Evolutionary conservation across 768 basidiomycete species (phyloP).

Genomic region (Russula sp.): DNA sequence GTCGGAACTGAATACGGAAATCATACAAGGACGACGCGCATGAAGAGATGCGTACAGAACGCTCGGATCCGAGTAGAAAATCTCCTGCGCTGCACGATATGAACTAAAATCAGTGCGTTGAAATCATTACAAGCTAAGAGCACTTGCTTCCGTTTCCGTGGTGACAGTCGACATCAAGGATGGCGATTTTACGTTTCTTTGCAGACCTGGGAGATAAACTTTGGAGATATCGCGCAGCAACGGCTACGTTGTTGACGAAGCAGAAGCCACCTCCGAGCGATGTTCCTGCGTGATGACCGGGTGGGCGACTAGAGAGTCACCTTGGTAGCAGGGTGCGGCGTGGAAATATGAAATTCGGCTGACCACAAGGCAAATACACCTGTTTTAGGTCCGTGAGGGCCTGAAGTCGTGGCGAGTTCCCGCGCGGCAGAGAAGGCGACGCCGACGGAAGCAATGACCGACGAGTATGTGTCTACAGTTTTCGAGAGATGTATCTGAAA

Average conservation of each 20-base stretch:
- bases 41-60: slow-evolving; percentile 39
- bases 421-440: slow-evolving; percentile 35
- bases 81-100: slow-evolving; percentile 33
- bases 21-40: slow-evolving; percentile 37
- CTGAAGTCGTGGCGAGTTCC: slow-evolving; percentile 18
- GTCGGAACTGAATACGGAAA: neutral
- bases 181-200: slow-evolving; percentile 28
- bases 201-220: neutral
- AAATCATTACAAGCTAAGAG: neutral
- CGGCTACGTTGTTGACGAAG: slow-evolving; percentile 38
- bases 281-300: slow-evolving; percentile 38
- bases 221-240: slow-evolving; percentile 36
- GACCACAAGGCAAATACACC: slow-evolving; percentile 28
- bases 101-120: neutral
- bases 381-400: slow-evolving; percentile 1
- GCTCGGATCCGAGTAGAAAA: slow-evolving; percentile 35
- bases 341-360: neutral
- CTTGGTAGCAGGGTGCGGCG: neutral
- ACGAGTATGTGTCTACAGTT: slow-evolving; percentile 33
- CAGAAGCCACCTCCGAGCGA: slow-evolving; percentile 39
- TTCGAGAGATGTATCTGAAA: neutral
- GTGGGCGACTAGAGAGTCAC: slow-evolving; percentile 33
- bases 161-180: slow-evolving; percentile 42
- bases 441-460: slow-evolving; percentile 34
- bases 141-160: slow-evolving; percentile 35